These are phyloP conservation scores for Trichophyton simii DNA, from an alignment of 2,329 filamentous ascomycete genomes.

Conservation along the genomic window DNA sequence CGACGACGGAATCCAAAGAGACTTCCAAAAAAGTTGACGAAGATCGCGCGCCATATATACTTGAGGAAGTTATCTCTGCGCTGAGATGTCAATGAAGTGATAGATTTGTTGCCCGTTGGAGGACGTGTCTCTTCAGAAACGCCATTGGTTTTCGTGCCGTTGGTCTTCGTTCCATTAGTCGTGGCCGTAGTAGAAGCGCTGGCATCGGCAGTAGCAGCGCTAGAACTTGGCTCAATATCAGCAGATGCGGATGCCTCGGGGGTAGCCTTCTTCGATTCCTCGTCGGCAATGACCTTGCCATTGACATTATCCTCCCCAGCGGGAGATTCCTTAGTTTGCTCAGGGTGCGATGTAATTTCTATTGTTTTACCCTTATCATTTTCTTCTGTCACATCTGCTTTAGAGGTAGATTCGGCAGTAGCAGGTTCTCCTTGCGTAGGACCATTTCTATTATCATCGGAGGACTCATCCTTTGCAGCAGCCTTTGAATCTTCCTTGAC, in stretches of 20 bases:
- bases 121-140: constrained; percentile 6
- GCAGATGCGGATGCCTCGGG: constrained; percentile 8
- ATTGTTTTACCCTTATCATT: background rate
- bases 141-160: background rate
- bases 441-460: background rate
- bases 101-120: constrained; percentile 23
- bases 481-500: background rate
- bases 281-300: background rate
- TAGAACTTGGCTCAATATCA: constrained; percentile 7
- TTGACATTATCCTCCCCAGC: background rate
- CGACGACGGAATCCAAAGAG: constrained; percentile 31
- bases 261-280: constrained; percentile 2
- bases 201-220: constrained; percentile 2
- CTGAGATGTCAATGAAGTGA: constrained; percentile 25
- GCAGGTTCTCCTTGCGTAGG: background rate
- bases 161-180: background rate
- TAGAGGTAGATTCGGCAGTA: background rate
- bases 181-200: background rate
- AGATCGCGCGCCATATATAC: constrained; percentile 29
- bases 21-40: constrained; percentile 29
- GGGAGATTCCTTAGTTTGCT: background rate
- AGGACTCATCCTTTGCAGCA: background rate
- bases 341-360: background rate
- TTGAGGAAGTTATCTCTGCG: constrained; percentile 31
- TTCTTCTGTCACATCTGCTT: background rate